Conservation (phyloP, 768 basidiomycete species). For the Tulasnella sp. region DNA sequence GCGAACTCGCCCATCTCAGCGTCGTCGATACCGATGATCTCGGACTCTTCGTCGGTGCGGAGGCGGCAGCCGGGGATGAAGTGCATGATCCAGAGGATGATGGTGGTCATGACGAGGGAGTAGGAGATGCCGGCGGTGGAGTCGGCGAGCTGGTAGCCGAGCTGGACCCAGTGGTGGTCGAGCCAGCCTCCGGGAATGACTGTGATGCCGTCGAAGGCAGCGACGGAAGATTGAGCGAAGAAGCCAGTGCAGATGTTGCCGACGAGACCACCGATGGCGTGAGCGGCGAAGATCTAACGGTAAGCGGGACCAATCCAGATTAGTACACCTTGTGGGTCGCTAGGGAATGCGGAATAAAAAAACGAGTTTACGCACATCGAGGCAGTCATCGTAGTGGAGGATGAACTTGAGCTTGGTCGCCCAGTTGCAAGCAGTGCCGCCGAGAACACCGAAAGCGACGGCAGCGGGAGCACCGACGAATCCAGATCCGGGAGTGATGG, state of each 20-base stretch:
- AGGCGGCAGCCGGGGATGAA: constrained; percentile 75
- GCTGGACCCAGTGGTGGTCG: constrained; percentile 72
- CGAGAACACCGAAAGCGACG: constrained; percentile 79
- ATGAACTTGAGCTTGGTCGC: constrained; percentile 93
- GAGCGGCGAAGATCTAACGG: constrained; percentile 79
- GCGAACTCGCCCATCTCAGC: constrained; percentile 87
- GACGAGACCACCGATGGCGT: constrained; percentile 71
- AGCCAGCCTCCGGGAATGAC: constrained; percentile 77
- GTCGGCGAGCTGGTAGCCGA: constrained; percentile 81
- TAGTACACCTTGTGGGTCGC: not conserved
- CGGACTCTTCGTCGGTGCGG: constrained; percentile 47
- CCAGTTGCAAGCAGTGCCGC: constrained; percentile 84
- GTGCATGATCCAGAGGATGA: constrained; percentile 87
- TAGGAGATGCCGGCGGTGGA: constrained; percentile 62
- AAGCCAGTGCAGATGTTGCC: constrained; percentile 82
- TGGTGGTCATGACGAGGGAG: constrained; percentile 73
- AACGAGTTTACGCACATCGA: constrained; percentile 72
- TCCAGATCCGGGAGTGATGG: constrained; percentile 82
- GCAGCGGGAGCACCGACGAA: constrained; percentile 75
- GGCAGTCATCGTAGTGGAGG: constrained; percentile 69
- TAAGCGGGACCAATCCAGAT: not conserved
- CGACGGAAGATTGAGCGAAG: constrained; percentile 74
- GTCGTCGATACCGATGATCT: constrained; percentile 79
- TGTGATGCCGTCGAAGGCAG: constrained; percentile 68
- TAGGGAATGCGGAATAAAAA: constrained; percentile 26